These are phyloP conservation scores for Pestalotiopsis sp. DNA, from an alignment of 2,329 filamentous ascomycete species.

Conservation along the genomic window DNA sequence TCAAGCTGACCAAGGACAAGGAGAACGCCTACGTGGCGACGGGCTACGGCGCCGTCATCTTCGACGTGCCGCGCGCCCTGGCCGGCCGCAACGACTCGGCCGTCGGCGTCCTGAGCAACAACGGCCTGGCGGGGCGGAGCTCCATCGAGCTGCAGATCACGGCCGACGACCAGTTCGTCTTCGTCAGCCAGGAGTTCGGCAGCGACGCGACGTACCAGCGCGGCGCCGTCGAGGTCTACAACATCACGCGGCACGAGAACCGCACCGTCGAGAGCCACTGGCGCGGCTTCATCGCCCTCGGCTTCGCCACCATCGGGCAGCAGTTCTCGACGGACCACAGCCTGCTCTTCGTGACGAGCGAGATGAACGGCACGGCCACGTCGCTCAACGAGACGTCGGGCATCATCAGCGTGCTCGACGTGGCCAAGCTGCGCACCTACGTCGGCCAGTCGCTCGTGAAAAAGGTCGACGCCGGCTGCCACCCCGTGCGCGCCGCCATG, in stretches of 20 bases:
- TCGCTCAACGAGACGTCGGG: constrained; percentile 6
- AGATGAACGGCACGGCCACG: constrained; percentile 5
- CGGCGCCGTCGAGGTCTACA: constrained; percentile 9
- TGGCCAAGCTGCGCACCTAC: background rate
- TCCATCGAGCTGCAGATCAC: constrained; percentile 7
- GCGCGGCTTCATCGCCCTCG: constrained; percentile 2
- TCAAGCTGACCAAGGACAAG: constrained; percentile 2
- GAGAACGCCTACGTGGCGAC: constrained; percentile 2
- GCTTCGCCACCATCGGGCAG: constrained; percentile 10
- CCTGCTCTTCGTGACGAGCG: constrained; percentile 8
- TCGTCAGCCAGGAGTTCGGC: constrained; percentile 13
- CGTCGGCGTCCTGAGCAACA: constrained; percentile 3
- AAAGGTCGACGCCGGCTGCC: constrained; percentile 7
- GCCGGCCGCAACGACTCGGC: background rate
- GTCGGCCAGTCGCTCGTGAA: background rate
- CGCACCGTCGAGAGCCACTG: constrained; percentile 3
- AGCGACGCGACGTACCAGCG: background rate
- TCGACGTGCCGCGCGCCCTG: background rate
- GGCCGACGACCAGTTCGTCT: constrained; percentile 3
- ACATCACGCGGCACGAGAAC: constrained; percentile 4
- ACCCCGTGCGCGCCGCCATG: constrained; percentile 2
- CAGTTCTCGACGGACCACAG: constrained; percentile 9
- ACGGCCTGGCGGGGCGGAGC: background rate
- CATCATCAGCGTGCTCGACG: constrained; percentile 10
- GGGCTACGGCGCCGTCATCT: constrained; percentile 10